Percentiles rank a stretch among this genome's conserved stretches.
phyloP scores from a whole-genome alignment of 2,329 filamentous ascomycete genomes.

The Fusarium sp. region DNA sequence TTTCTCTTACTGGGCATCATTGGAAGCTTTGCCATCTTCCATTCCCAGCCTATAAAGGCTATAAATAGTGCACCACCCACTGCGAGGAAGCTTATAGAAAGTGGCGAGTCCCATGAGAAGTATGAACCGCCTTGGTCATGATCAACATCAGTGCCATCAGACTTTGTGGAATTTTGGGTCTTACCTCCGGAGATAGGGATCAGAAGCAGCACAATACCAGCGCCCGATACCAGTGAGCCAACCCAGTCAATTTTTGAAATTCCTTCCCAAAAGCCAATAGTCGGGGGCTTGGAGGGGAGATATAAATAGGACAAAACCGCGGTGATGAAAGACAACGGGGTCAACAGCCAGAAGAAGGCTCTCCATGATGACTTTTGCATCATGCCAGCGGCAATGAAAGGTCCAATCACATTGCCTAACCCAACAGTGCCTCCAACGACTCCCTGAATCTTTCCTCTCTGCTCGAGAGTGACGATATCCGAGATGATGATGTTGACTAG shows the following conservation, averaged over 20 bases:
- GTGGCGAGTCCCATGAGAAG: neutral
- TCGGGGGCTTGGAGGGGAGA: neutral
- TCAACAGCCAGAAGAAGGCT: neutral
- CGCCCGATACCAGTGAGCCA: neutral
- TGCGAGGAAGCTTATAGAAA: neutral
- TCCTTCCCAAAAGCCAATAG: neutral
- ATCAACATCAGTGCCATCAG: no score
- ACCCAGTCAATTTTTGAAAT: neutral
- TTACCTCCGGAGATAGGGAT: neutral
- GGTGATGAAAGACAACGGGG: neutral
- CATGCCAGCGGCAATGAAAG: neutral
- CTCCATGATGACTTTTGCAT: neutral
- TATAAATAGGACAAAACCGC: neutral
- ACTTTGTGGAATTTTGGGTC: neutral
- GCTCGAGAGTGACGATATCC: neutral
- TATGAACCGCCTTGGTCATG: neutral
- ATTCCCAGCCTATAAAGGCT: neutral
- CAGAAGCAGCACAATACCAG: neutral
- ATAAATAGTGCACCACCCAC: neutral
- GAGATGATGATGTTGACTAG: neutral
- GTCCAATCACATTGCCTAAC: neutral
- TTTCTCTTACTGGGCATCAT: neutral
- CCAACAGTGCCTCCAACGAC: neutral
- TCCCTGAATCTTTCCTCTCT: neutral
- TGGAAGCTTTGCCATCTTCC: slow-evolving; percentile 11